Base-by-base conservation (phyloP, 345 rosid genomes). In the Corchorus olitorius region DNA sequence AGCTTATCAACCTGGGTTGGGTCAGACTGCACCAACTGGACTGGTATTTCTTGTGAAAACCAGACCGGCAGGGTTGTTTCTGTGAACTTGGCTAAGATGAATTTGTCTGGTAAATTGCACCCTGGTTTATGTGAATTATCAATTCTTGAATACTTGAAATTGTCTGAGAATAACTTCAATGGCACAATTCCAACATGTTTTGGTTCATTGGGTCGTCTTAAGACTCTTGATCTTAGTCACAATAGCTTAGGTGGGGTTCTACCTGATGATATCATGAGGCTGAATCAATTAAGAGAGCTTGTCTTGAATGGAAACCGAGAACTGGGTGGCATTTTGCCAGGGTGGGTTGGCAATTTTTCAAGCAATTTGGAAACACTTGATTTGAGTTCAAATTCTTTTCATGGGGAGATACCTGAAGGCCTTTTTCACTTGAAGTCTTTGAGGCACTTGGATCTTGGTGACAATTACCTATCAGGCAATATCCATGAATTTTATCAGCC, bases 11-110 rank as follows among this genome's bases (percentile, higher is more conserved):
- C 89, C 61, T 93, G 97, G 98, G 70, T 76, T 56, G 95, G 91
- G 72, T 85, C 94, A 19, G 73, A 84, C n/a, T 94, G 96, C 85
- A 79, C 87, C 14, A 84, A 78, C 83, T 94, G 98, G 98, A 86
- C 92, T 4, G 95, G 98, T 52, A 22, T 93, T 72, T 8, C 84
- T 78, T 94, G 98, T 65, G 85, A 87, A 3, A 83, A 76, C 74
- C 84, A 49, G 81, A 81, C 87, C 8, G 94, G 98, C 19, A 84
- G 73, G 75, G 98, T 88, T 53, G 19, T 91, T 19, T 89, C 94
- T 0, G 74, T 94, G 12, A 82, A 88, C 88, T 79, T 94, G 74
- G 81, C 88, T 37, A 70, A 20, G 66, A 76, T 83, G 84, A 90
- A 78, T 81, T 71, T 93, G 80, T 88, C 95, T 2, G 94, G 97